Evolutionary conservation across 2,329 filamentous ascomycete genomes (phyloP).

Genomic region (Colletotrichum zoysiae): DNA sequence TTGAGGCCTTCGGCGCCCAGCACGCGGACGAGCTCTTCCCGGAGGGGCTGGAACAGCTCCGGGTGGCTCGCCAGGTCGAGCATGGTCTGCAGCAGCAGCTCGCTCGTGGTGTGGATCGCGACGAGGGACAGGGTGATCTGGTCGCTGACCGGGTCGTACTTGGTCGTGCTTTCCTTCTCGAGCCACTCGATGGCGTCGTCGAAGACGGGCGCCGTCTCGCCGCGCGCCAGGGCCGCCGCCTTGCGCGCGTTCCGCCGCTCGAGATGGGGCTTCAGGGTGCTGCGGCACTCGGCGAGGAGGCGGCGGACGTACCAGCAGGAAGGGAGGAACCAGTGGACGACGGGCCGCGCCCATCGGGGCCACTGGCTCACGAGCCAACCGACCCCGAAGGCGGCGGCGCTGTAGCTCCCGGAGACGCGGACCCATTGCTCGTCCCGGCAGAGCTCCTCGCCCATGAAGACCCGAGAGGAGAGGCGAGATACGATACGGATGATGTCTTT

Average conservation of each 20-base stretch:
- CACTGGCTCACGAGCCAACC: constrained; percentile 33
- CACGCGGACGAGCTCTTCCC: constrained; percentile 44
- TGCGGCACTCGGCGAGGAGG: constrained; percentile 21
- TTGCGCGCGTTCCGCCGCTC: constrained; percentile 32
- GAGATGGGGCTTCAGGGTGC: constrained; percentile 39
- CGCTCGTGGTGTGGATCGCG: constrained; percentile 45
- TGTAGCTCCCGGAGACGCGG: constrained; percentile 35
- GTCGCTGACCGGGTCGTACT: constrained; percentile 31
- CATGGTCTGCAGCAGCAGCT: constrained; percentile 43
- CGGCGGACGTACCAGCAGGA: constrained; percentile 35
- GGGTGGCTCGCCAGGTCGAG: constrained; percentile 44
- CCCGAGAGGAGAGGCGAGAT: constrained; percentile 41
- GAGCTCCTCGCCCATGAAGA: constrained; percentile 42
- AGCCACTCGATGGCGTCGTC: constrained; percentile 45
- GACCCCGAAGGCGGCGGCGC: constrained; percentile 13
- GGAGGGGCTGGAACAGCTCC: constrained; percentile 43
- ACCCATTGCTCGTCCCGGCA: constrained; percentile 42
- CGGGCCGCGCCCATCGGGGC: constrained; percentile 39
- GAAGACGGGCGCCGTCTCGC: constrained; percentile 18
- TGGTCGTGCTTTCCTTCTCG: constrained; percentile 5
- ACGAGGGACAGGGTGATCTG: constrained; percentile 44
- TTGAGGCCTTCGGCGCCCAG: constrained; percentile 41
- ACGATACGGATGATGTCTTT: constrained; percentile 34
- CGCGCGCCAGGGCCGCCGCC: constrained; percentile 18
- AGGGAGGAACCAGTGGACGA: constrained; percentile 43